Percentiles rank a stretch among this genome's conserved stretches.
Conservation (phyloP, 352 stramenopile genomes). For the Pythium sp. region DNA sequence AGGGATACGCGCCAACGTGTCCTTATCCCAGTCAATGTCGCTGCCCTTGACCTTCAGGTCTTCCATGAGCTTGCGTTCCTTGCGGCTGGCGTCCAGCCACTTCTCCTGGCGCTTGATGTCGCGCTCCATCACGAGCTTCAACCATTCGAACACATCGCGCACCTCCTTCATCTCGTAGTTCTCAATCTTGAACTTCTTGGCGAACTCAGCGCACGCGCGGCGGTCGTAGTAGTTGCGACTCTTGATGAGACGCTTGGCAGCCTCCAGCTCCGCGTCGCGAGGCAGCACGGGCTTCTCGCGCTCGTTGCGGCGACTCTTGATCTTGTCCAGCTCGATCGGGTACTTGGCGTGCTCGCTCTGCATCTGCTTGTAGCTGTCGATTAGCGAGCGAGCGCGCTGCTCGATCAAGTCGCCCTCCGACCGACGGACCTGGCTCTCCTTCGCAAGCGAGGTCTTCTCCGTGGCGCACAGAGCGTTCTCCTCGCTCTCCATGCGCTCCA, state of each 20-base stretch:
- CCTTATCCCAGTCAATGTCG: constrained; percentile 86
- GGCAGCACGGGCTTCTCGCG: constrained; percentile 66
- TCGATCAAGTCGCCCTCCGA: constrained; percentile 81
- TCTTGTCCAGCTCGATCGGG: constrained; percentile 74
- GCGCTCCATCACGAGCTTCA: constrained; percentile 67
- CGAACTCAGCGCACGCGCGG: constrained; percentile 75
- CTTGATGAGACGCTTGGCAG: constrained; percentile 77
- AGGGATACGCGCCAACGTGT: constrained; percentile 81
- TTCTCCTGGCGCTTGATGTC: constrained; percentile 87
- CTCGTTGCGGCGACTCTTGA: constrained; percentile 74
- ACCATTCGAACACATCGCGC: constrained; percentile 83
- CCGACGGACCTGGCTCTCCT: constrained; percentile 80
- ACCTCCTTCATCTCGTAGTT: constrained; percentile 76
- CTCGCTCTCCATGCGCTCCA: constrained; percentile 89
- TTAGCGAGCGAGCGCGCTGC: constrained; percentile 75
- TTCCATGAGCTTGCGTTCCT: constrained; percentile 86
- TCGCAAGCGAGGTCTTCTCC: constrained; percentile 82
- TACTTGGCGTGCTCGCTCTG: constrained; percentile 85
- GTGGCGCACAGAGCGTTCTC: constrained; percentile 79
- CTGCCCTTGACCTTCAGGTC: constrained; percentile 78
- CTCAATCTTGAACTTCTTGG: constrained; percentile 82
- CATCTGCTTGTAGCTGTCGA: constrained; percentile 90
- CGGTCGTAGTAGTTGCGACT: constrained; percentile 88
- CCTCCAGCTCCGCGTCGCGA: constrained; percentile 73
- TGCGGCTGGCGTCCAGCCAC: constrained; percentile 79